Evolutionary conservation across 805 yeast species (phyloP).

Genomic region (Ogataea salicorniae): DNA sequence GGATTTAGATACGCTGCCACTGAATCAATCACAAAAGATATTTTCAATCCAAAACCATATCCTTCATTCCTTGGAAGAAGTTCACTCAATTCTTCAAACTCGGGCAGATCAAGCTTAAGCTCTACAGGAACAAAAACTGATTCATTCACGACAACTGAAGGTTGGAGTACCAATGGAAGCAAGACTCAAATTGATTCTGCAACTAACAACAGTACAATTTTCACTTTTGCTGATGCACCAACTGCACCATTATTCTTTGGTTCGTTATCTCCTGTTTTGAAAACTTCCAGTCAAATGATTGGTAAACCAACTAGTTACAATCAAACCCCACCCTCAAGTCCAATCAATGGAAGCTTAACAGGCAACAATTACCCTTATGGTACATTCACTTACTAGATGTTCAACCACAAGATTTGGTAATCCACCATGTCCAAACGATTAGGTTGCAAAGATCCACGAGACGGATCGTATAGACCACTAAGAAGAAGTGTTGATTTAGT

Average conservation of each 20-base stretch:
- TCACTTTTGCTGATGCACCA: slow-evolving; percentile 3
- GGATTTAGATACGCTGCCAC: neutral
- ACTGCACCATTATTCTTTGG: slow-evolving; percentile 7
- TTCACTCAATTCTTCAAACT: neutral
- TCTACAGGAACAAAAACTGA: neutral
- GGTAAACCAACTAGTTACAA: slow-evolving; percentile 3
- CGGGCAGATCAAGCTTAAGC: neutral
- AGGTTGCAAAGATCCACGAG: slow-evolving; percentile 13
- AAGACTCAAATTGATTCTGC: neutral
- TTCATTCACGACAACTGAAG: neutral
- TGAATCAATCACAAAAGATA: slow-evolving; percentile 21
- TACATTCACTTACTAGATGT: neutral
- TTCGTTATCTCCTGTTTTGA: neutral
- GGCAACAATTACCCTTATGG: neutral
- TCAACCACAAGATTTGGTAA: neutral
- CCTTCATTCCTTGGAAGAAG: slow-evolving; percentile 6
- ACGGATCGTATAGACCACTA: slow-evolving; percentile 14
- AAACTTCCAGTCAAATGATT: neutral
- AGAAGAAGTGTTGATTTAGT: slow-evolving; percentile 13
- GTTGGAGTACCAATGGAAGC: neutral
- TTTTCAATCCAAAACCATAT: slow-evolving; percentile 17
- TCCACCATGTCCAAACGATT: neutral
- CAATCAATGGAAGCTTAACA: neutral
- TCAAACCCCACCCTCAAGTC: neutral
- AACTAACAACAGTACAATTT: neutral